These are phyloP conservation scores for Letharia columbiana DNA, from an alignment of 495 filamentous ascomycete species.

Conservation along the genomic window DNA sequence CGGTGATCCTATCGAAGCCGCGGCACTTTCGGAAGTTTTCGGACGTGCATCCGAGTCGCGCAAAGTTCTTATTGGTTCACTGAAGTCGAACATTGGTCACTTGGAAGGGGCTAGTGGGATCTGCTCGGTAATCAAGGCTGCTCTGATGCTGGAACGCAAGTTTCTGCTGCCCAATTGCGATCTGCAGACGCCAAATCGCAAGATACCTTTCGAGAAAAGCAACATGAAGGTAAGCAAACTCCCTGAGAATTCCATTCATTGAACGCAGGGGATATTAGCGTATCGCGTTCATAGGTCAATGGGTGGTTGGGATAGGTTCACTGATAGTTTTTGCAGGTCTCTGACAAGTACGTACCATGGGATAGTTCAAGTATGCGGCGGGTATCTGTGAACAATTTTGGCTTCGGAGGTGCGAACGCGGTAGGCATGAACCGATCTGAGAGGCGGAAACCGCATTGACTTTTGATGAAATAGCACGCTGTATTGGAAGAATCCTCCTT, in stretches of 20 bases:
- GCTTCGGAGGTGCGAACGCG: slow-evolving; percentile 49
- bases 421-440: no score
- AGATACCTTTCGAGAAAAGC: background rate
- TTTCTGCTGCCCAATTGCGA: slow-evolving; percentile 45
- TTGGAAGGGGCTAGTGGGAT: slow-evolving; percentile 45
- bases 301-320: no score
- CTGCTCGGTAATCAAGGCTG: slow-evolving; percentile 49
- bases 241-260: no score
- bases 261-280: no score
- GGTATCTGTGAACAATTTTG: slow-evolving; percentile 52
- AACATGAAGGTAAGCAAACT: background rate
- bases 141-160: slow-evolving; percentile 41
- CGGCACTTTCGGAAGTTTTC: slow-evolving; percentile 5
- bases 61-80: slow-evolving; percentile 33
- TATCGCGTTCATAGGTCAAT: no score
- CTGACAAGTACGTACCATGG: background rate
- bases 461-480: no score
- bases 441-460: no score
- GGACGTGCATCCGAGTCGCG: background rate
- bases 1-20: slow-evolving; percentile 19
- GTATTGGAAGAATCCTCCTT: no score
- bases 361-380: slow-evolving; percentile 27
- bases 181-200: slow-evolving; percentile 28
- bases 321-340: background rate
- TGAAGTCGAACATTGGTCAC: slow-evolving; percentile 49